A percentile compares a stretch with the other conserved stretches of the same genome.
Conservation (phyloP, 164 flowering plant species). For the Buxus sempervirens region DNA sequence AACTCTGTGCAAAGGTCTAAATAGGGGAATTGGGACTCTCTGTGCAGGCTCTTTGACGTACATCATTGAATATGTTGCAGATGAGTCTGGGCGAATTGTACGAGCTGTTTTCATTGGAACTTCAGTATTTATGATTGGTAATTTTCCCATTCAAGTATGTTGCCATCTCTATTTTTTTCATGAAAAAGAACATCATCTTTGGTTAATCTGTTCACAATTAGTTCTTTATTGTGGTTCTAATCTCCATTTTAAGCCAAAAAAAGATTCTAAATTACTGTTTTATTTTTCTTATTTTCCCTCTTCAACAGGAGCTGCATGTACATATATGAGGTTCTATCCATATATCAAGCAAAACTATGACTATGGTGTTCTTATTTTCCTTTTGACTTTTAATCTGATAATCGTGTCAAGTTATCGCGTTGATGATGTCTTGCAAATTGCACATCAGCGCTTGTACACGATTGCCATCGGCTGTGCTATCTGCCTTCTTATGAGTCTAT, state of each 20-base stretch:
- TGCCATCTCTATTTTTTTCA: neutral
- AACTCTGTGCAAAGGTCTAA: constrained; percentile 83
- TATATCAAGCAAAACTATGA: constrained; percentile 82
- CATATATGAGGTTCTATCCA: constrained; percentile 80
- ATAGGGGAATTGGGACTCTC: constrained; percentile 86
- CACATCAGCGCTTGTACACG: constrained; percentile 62
- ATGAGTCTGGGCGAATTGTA: constrained; percentile 37
- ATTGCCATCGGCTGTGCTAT: constrained; percentile 81
- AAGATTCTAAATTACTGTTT: too few species aligned
- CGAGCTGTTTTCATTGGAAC: constrained; percentile 68
- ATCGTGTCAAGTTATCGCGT: constrained; percentile 78
- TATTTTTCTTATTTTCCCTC: neutral
- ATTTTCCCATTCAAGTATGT: neutral
- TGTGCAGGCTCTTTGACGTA: constrained; percentile 80
- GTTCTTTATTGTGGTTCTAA: too few species aligned
- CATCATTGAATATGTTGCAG: constrained; percentile 60
- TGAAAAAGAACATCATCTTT: neutral
- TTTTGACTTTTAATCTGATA: constrained; percentile 82
- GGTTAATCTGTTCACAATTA: too few species aligned
- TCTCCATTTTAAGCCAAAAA: too few species aligned
- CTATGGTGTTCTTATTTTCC: constrained; percentile 84
- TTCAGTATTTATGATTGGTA: constrained; percentile 75
- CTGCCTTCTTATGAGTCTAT: constrained; percentile 78
- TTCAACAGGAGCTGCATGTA: constrained; percentile 28
- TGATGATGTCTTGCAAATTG: constrained; percentile 58